Evolutionary conservation across 2,329 filamentous ascomycete species (phyloP), one percentile per base, ranked within the genome.

Genomic region (Calonectria honghensis): DNA sequence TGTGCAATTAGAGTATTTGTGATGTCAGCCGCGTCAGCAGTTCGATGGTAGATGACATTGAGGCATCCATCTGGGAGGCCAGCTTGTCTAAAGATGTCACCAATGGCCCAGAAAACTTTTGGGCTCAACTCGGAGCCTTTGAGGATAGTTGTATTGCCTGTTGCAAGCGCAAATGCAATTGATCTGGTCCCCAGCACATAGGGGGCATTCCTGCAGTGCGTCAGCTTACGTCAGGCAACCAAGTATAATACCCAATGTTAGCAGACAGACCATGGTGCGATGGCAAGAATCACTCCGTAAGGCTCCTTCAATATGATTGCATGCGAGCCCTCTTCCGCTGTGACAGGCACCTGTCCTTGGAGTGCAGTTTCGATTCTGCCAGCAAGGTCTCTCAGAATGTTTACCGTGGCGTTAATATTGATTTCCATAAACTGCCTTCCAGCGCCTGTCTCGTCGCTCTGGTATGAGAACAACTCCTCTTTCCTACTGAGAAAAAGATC

Each of bases 221-320:
- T 66, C 7, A 32, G 45, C 4, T 48, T n/a, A 13, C n/a, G n/a
- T 48, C 45, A 48, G 24, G n/a, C 9, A 48, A 4, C n/a, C 45
- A 10, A 9, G 24, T 10, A 48, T 13, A 24, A 7, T 24, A 48
- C 18, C 18, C 7, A 18, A n/a, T 20, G 6, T 45, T 9, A 10
- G 18, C 41, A 37, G 20, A 39, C 85, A 80, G 87, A 95, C 95
- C 95, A 97, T 5, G 95, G 94, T 3, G 93, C 94, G 82, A 97
- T 95, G 3, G 91, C 93, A 39, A 96, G 86, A n/a, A 96, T 88
- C 7, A 96, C 94, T 0, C 95, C 95, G 79, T 91, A 92, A 7
- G 66, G 66, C 31, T 69, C 71, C 41, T 73, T 73, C 57, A 68
- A 85, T 2, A 97, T 85, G 77, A 96, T 86, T 0, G 92, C 94